phyloP scores from a whole-genome alignment of 2,329 filamentous ascomycete genomes.

The Pyrenochaeta sp. region DNA sequence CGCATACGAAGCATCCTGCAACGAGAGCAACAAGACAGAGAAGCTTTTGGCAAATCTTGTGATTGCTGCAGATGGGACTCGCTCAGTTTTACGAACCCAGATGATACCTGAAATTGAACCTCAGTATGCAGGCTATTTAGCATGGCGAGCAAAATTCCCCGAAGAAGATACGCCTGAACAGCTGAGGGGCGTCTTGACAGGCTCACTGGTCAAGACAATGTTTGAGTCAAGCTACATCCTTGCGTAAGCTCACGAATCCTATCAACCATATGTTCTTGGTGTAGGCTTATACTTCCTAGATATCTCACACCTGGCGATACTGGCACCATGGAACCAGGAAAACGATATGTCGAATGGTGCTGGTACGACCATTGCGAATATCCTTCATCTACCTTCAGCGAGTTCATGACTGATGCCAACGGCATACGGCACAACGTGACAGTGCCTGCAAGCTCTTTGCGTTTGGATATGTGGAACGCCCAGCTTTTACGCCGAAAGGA shows the following conservation, averaged over 20 bases:
- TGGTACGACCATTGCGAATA: conserved; percentile 53
- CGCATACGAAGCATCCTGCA: too few relatives aligned
- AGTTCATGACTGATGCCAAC: conserved; percentile 52
- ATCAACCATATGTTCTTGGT: background rate
- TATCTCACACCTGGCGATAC: conserved; percentile 51
- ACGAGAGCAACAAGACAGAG: conserved; percentile 1
- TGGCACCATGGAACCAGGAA: conserved; percentile 41
- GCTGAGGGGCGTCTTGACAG: conserved; percentile 7
- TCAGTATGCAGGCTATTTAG: conserved; percentile 26
- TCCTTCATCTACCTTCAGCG: conserved; percentile 38
- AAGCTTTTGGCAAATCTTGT: conserved; percentile 13
- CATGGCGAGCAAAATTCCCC: conserved; percentile 21
- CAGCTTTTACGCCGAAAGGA: conserved; percentile 26
- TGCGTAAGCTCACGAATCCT: conserved; percentile 5
- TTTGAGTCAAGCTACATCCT: conserved; percentile 12
- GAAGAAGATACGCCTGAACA: conserved; percentile 12
- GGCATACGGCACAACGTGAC: conserved; percentile 49
- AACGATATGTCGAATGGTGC: conserved; percentile 54
- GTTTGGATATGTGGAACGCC: conserved; percentile 43
- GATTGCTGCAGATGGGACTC: conserved; percentile 26
- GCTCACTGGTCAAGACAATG: conserved; percentile 12
- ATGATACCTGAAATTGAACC: conserved; percentile 15
- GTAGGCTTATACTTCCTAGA: conserved; percentile 2
- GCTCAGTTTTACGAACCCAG: conserved; percentile 15
- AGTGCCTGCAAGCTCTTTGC: conserved; percentile 48